Conservation (phyloP, 208 protist species). For the Leishmania gerbilli region DNA sequence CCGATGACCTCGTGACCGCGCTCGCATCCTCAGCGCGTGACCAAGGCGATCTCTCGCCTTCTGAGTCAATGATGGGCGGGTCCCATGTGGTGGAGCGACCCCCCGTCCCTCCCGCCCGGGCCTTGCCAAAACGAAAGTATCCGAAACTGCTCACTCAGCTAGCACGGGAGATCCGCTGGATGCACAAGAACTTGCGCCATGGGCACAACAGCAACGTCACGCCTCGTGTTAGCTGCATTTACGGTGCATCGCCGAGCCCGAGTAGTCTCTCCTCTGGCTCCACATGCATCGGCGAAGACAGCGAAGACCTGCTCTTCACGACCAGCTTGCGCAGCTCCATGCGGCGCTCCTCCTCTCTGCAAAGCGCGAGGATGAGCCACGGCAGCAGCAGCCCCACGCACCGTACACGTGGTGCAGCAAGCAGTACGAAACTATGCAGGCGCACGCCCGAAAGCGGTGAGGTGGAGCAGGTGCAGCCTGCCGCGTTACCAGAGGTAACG, state of each 20-base stretch:
- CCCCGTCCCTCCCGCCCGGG: neutral
- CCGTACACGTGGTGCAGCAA: neutral
- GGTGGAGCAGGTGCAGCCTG: conserved; percentile 13
- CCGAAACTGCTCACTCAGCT: conserved; percentile 25
- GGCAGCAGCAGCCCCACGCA: neutral
- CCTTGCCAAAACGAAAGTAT: conserved; percentile 15
- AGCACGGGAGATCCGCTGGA: conserved; percentile 26
- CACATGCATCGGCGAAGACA: neutral
- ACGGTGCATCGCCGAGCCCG: neutral
- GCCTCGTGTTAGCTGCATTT: neutral
- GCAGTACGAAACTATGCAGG: neutral
- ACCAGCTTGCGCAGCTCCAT: conserved; percentile 23
- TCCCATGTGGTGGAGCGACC: neutral
- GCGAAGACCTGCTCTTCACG: conserved; percentile 8
- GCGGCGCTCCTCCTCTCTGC: neutral
- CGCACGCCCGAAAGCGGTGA: conserved; percentile 11
- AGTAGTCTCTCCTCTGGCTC: neutral
- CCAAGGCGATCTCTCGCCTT: conserved; percentile 1
- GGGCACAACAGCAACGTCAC: neutral
- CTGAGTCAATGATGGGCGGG: neutral
- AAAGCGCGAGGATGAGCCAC: neutral
- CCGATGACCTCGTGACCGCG: neutral
- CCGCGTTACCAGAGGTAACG: neutral
- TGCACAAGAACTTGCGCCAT: conserved; percentile 24
- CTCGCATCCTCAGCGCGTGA: neutral